Evolutionary conservation across 768 basidiomycete genomes (phyloP).

Genomic region (Mycena capillaripes): DNA sequence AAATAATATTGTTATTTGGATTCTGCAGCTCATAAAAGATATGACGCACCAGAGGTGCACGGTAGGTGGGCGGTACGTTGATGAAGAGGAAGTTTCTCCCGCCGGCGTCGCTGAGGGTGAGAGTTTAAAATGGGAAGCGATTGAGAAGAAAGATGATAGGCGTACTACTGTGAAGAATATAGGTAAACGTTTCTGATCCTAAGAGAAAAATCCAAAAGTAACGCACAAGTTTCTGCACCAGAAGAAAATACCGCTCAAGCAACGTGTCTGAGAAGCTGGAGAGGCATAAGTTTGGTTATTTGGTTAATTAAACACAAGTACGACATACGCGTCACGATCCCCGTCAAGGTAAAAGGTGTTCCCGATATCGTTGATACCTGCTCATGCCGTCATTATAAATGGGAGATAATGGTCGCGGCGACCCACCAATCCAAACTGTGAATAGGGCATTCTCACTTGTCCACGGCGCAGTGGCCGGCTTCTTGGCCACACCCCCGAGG

Average conservation of each 20-base stretch:
- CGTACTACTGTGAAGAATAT: constrained; percentile 47
- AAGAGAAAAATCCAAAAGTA: background rate
- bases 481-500: constrained; percentile 58
- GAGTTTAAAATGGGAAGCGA: background rate
- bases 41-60: constrained; percentile 56
- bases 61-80: constrained; percentile 57
- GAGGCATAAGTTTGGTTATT: background rate
- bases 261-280: constrained; percentile 63
- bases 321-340: constrained; percentile 61
- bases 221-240: constrained; percentile 63
- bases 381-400: background rate
- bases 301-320: background rate
- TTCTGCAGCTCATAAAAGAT: too few relatives aligned
- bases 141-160: background rate
- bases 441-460: constrained; percentile 69
- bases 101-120: constrained; percentile 57
- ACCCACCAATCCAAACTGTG: constrained; percentile 68
- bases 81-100: constrained; percentile 69
- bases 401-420: too few relatives aligned
- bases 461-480: constrained; percentile 69
- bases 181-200: background rate
- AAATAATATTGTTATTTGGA: background rate
- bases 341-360: constrained; percentile 65
- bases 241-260: constrained; percentile 63
- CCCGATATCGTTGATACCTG: constrained; percentile 75